Conservation (phyloP, 2,329 filamentous ascomycete species). For the Knufia fluminis region DNA sequence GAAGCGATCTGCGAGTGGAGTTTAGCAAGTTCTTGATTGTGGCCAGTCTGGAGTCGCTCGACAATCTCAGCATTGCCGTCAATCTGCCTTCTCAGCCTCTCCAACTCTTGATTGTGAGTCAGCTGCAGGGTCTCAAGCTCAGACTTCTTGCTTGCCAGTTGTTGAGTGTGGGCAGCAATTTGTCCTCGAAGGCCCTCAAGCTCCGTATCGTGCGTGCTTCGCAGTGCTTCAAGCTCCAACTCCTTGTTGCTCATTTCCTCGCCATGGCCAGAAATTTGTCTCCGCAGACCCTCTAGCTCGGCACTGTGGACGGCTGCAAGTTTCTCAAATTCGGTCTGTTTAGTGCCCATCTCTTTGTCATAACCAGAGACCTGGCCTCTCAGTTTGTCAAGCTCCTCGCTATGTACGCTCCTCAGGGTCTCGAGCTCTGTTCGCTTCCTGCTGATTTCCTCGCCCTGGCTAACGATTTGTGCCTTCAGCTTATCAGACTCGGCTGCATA, state of each 20-base stretch:
- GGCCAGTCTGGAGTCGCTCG: neutral
- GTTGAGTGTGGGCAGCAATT: neutral
- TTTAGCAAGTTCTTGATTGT: neutral
- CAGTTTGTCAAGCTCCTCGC: conserved; percentile 1
- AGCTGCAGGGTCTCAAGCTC: neutral
- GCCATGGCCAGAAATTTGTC: neutral
- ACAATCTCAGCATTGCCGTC: neutral
- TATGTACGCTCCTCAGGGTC: neutral
- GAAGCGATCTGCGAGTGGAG: neutral
- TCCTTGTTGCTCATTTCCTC: conserved; percentile 2
- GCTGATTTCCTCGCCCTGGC: neutral
- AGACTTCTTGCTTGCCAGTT: neutral
- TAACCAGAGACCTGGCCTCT: conserved; percentile 1
- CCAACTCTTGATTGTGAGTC: neutral
- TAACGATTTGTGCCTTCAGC: neutral
- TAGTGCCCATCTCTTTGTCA: neutral
- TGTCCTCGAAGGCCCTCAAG: neutral
- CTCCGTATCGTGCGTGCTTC: neutral
- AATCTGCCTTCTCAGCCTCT: neutral
- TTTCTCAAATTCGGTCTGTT: conserved; percentile 1
- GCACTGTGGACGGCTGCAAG: neutral
- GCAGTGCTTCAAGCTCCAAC: neutral
- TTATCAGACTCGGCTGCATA: conserved; percentile 4
- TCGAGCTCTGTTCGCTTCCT: neutral
- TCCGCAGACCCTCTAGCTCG: neutral